Base-by-base conservation (phyloP, 1,139 yeast species). In the Pneumocystis jirovecii region DNA sequence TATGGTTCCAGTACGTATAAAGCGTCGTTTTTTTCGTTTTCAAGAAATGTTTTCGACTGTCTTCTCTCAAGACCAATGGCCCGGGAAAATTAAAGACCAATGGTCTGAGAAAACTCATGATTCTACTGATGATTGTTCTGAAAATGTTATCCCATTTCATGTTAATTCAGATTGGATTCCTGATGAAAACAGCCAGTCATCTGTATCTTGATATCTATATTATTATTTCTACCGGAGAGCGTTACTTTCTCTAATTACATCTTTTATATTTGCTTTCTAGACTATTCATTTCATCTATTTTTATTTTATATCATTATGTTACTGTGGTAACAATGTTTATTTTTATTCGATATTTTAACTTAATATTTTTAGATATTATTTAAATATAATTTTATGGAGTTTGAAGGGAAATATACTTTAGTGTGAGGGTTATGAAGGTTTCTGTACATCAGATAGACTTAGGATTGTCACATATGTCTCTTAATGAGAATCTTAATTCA, bases 21-120 rank as follows among this genome's bases (percentile, higher is more conserved):
- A 96, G 69, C 85, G 85, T 61, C 81, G 84, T 66, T 89, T 87
- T 71, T 79, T 90, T 68, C 82, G 90, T 68, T 87, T 89, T 86
- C 81, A 97, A 19, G 80, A 78, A 68, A 73, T 77, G 76, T 70
- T 78, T 61, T 77, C 78, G 39, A 71, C 74, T 25, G 74, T 78
- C 0, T 69, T 77, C 31, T 65, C 31, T 50, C 34, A 50, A 50
- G 34, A 34, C 3, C 34, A 25, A 50, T 50, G 57, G 57, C 57
- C 57, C 10, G 57, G 57, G 12, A 50, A 50, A 50, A 50, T 50
- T n/a, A n/a, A 50, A 50, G 34, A 34, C 3, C 34, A 25, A 50
- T 50, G 57, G 57, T 34, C 57, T 25, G 57, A 34, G 12, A 50
- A 50, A 50, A 50, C 25, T 50, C 57, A 50, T 25, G 57, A 34